Evolutionary conservation across 768 basidiomycete species (phyloP).

Genomic region (Coprinellus micaceus): DNA sequence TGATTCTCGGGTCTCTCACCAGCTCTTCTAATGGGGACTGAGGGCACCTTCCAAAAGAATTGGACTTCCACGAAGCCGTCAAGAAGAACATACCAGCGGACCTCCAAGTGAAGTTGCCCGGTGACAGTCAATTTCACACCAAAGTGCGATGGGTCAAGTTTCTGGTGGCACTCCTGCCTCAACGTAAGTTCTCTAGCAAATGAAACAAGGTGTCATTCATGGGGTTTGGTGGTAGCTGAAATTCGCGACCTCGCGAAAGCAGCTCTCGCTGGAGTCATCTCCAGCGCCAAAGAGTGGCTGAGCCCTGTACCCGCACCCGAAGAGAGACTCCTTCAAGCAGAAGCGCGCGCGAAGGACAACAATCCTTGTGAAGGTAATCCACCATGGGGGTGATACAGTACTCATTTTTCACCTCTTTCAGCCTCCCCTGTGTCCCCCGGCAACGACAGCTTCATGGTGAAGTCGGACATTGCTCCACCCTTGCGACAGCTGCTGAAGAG

Average conservation of each 20-base stretch:
- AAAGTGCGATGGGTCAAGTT: background rate
- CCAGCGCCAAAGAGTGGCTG: background rate
- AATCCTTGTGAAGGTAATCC: background rate
- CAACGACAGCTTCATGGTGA: too few relatives aligned
- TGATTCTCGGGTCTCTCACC: background rate
- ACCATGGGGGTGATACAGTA: background rate
- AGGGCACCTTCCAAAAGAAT: background rate
- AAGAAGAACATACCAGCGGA: too few relatives aligned
- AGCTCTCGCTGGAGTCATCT: background rate
- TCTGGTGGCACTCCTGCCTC: background rate
- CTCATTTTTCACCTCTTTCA: too few relatives aligned
- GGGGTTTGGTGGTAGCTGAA: background rate
- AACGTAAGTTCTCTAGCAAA: background rate
- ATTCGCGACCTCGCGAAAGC: background rate
- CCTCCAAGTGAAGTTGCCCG: too few relatives aligned
- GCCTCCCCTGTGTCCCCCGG: too few relatives aligned
- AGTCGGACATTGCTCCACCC: too few relatives aligned
- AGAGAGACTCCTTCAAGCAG: too few relatives aligned
- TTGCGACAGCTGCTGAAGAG: background rate
- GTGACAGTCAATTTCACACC: too few relatives aligned
- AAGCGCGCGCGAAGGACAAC: too few relatives aligned
- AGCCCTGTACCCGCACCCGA: too few relatives aligned
- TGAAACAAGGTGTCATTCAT: background rate
- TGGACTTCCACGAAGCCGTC: too few relatives aligned
- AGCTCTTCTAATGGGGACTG: too few relatives aligned